Percentiles rank a stretch among this genome's conserved stretches.
These are phyloP conservation scores for Ophiosphaerella narmari DNA, from an alignment of 2,329 filamentous ascomycete genomes.

Conservation along the genomic window DNA sequence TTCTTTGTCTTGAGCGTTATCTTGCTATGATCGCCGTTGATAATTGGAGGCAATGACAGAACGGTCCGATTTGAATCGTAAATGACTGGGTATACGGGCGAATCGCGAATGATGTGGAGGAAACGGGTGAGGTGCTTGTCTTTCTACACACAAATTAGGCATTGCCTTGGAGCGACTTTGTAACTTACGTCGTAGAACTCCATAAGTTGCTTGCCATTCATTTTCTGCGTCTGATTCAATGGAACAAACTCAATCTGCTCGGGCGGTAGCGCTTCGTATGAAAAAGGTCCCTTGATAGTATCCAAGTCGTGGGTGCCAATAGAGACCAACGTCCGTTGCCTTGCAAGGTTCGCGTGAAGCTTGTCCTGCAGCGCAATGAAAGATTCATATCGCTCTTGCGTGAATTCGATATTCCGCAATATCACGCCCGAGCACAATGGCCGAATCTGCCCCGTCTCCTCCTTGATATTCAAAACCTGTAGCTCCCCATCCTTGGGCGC, in stretches of 20 bases:
- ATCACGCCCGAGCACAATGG: slow-evolving; percentile 90
- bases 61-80: slow-evolving; percentile 86
- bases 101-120: slow-evolving; percentile 92
- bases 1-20: slow-evolving; percentile 91
- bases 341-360: slow-evolving; percentile 92
- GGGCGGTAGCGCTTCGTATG: slow-evolving; percentile 90
- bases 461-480: slow-evolving; percentile 78
- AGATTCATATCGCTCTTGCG: slow-evolving; percentile 87
- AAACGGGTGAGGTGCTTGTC: slow-evolving; percentile 91
- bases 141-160: slow-evolving; percentile 58
- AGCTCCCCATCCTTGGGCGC: slow-evolving; percentile 73
- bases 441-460: slow-evolving; percentile 76
- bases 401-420: slow-evolving; percentile 88
- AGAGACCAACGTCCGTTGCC: slow-evolving; percentile 90
- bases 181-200: slow-evolving; percentile 74
- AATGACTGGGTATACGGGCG: slow-evolving; percentile 93
- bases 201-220: slow-evolving; percentile 91
- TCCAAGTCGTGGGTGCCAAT: slow-evolving; percentile 98
- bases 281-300: slow-evolving; percentile 91
- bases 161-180: background rate
- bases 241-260: slow-evolving; percentile 89
- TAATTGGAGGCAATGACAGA: slow-evolving; percentile 94
- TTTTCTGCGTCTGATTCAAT: slow-evolving; percentile 86
- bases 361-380: slow-evolving; percentile 99
- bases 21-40: slow-evolving; percentile 97